phyloP scores from a whole-genome alignment of 192 early-diverging fungal genomes.

The Entophlyctis luteolus region DNA sequence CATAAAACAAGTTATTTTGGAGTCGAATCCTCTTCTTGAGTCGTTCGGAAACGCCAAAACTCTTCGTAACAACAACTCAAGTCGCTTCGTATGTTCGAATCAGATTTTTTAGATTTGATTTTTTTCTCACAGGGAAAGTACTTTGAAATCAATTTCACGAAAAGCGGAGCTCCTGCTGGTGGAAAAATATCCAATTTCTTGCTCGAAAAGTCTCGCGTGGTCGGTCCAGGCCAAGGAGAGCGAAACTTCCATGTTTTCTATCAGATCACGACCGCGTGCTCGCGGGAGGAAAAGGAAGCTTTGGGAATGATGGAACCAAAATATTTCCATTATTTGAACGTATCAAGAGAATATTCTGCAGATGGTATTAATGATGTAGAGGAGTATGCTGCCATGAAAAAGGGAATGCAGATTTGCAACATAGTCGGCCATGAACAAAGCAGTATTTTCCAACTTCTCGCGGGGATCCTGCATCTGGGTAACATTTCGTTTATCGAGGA shows the following conservation, averaged over 20 bases:
- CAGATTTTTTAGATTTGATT: neutral
- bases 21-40: constrained; percentile 97
- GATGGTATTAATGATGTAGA: constrained; percentile 88
- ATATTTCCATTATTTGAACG: constrained; percentile 50
- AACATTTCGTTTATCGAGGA: constrained; percentile 87
- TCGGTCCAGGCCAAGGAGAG: constrained; percentile 88
- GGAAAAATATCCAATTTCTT: constrained; percentile 97
- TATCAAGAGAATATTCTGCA: constrained; percentile 54
- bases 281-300: constrained; percentile 38
- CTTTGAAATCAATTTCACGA: constrained; percentile 95
- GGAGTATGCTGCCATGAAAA: constrained; percentile 82
- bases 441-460: constrained; percentile 86
- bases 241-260: constrained; percentile 97
- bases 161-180: constrained; percentile 87
- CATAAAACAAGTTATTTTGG: constrained; percentile 97
- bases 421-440: constrained; percentile 75
- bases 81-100: constrained; percentile 73
- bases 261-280: constrained; percentile 41
- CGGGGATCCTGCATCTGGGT: constrained; percentile 92
- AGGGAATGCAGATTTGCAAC: constrained; percentile 92
- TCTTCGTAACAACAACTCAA: constrained; percentile 96
- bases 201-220: constrained; percentile 94
- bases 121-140: constrained; percentile 80
- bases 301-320: constrained; percentile 54
- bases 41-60: constrained; percentile 99